Evolutionary conservation across 192 early-diverging fungal genomes (phyloP).

Genomic region (Linnemannia zychae): DNA sequence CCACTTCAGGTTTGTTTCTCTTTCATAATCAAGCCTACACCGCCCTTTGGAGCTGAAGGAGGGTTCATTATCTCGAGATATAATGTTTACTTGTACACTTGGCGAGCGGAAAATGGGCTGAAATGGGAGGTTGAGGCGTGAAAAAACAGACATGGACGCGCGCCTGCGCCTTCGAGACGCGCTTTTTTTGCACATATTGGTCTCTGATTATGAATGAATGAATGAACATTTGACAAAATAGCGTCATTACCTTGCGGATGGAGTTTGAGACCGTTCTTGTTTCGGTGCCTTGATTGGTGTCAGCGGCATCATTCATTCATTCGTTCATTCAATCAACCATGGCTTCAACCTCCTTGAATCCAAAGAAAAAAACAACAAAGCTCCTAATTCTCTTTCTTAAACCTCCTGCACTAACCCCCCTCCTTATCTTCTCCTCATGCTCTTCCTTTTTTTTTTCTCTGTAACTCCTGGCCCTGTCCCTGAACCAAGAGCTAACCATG

Average conservation of each 20-base stretch:
- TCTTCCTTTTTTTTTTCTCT: slow-evolving; percentile 7
- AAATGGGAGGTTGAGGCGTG: not conserved
- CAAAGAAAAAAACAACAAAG: too few species aligned
- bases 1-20: not conserved
- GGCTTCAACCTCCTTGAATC: not conserved
- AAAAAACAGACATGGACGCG: too few species aligned
- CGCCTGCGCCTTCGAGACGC: not conserved
- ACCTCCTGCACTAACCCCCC: not conserved
- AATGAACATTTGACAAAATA: not conserved
- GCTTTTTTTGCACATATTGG: too few species aligned
- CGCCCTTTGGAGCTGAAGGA: not conserved
- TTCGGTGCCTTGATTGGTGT: not conserved
- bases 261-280: not conserved
- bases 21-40: not conserved
- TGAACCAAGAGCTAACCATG: not conserved
- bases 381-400: not conserved
- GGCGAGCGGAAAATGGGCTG: not conserved
- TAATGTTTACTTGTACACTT: not conserved
- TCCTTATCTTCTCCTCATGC: not conserved
- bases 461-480: not conserved
- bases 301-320: too few species aligned
- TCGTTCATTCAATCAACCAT: too few species aligned
- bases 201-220: too few species aligned
- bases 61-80: slow-evolving; percentile 8
- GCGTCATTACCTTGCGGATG: not conserved